A percentile compares a stretch with the other conserved stretches of the same genome.
phyloP scores from a whole-genome alignment of 164 flowering plant species.

The Houttuynia cordata region DNA sequence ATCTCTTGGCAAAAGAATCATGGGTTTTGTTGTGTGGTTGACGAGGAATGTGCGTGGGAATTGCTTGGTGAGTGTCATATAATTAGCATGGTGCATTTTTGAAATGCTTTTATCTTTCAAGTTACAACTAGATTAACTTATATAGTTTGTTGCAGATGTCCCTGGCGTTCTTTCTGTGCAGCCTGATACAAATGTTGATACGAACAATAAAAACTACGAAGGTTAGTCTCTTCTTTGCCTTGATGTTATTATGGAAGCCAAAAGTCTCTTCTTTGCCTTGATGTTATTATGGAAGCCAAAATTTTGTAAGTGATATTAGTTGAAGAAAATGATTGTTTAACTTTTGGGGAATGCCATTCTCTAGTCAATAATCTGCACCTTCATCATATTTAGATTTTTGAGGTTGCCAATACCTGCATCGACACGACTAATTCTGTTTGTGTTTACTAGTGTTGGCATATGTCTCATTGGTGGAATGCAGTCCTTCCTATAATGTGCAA shows the following conservation, averaged over 20 bases:
- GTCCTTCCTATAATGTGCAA: too few relatives aligned
- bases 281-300: neutral
- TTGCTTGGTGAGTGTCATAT: conserved; percentile 40
- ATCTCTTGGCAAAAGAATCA: conserved; percentile 65
- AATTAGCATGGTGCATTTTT: neutral
- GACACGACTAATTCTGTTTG: neutral
- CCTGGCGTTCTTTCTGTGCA: conserved; percentile 76
- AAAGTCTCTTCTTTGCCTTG: conserved; percentile 1
- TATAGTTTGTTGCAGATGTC: conserved; percentile 35
- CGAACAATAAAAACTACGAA: conserved; percentile 66
- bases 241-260: neutral
- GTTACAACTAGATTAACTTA: neutral
- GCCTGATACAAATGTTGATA: conserved; percentile 51
- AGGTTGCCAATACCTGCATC: neutral
- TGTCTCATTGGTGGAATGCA: too few relatives aligned
- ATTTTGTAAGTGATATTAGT: neutral
- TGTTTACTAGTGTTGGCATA: too few relatives aligned
- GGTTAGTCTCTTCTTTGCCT: conserved; percentile 27
- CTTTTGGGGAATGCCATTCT: neutral
- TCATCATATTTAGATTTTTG: neutral
- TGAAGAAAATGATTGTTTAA: neutral
- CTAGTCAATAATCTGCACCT: neutral
- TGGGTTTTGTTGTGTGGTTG: conserved; percentile 85
- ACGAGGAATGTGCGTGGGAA: conserved; percentile 63
- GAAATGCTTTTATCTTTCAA: neutral